Evolutionary conservation across 75 land plant species (phyloP).

Genomic region (Sequoia sempervirens): DNA sequence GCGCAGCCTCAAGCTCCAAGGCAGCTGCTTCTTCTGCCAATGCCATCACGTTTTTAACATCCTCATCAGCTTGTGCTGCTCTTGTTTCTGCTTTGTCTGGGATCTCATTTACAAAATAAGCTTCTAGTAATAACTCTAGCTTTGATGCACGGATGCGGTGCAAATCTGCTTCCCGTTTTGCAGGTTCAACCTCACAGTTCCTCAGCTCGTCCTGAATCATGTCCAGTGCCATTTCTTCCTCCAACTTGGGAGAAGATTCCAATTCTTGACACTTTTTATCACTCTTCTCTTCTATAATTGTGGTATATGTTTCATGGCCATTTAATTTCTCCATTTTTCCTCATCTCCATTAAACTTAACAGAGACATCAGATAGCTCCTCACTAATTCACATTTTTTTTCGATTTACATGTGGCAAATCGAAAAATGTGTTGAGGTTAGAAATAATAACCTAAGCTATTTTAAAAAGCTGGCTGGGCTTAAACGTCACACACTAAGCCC

Average conservation of each 20-base stretch:
- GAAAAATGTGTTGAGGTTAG: too few species aligned
- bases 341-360: background rate
- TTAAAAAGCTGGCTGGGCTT: too few species aligned
- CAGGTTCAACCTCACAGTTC: conserved; percentile 30
- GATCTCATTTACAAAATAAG: conserved; percentile 41
- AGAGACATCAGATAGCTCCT: conserved; percentile 12
- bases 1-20: conserved; percentile 80
- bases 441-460: too few species aligned
- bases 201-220: conserved; percentile 47
- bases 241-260: conserved; percentile 5
- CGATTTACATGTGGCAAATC: too few species aligned
- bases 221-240: conserved; percentile 39
- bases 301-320: conserved; percentile 2
- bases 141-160: conserved; percentile 49
- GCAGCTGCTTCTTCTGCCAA: conserved; percentile 95
- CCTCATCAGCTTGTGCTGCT: conserved; percentile 82
- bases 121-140: conserved; percentile 65
- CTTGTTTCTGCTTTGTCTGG: conserved; percentile 56
- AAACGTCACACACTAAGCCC: too few species aligned
- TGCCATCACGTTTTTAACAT: conserved; percentile 87
- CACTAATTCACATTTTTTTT: background rate
- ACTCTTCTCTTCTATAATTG: background rate
- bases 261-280: background rate
- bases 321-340: conserved; percentile 12
- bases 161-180: conserved; percentile 57